Evolutionary conservation across 2,329 filamentous ascomycete genomes (phyloP).

Genomic region (Dactylellina parvicollis): DNA sequence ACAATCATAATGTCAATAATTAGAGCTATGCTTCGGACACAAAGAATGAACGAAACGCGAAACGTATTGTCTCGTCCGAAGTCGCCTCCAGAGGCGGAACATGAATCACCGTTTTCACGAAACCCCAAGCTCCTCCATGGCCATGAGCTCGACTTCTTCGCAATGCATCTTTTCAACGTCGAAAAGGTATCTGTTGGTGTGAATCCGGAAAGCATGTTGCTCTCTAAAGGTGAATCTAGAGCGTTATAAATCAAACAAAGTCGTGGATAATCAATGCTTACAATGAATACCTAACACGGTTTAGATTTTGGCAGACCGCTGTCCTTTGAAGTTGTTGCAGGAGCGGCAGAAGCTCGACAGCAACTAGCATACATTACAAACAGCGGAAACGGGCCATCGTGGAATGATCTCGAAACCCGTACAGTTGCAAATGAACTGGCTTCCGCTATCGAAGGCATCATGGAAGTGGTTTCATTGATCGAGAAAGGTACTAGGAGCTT

Average conservation of each 20-base stretch:
- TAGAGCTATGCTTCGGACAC: constrained; percentile 37
- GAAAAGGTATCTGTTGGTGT: background rate
- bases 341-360: background rate
- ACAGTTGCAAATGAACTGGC: background rate
- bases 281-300: background rate
- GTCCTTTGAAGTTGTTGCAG: background rate
- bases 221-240: background rate
- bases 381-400: background rate
- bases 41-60: background rate
- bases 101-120: background rate
- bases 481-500: too few relatives aligned
- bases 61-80: background rate
- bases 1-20: constrained; percentile 52
- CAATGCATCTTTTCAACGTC: constrained; percentile 1
- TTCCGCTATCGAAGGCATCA: constrained; percentile 7
- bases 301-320: background rate
- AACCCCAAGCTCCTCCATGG: constrained; percentile 17
- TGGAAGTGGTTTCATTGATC: background rate
- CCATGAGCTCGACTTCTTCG: constrained; percentile 17
- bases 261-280: background rate
- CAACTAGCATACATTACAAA: background rate
- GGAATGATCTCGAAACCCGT: constrained; percentile 3
- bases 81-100: background rate
- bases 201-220: background rate
- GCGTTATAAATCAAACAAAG: too few relatives aligned